Conservation (phyloP, 495 filamentous ascomycete genomes). For the Daldinia loculata region DNA sequence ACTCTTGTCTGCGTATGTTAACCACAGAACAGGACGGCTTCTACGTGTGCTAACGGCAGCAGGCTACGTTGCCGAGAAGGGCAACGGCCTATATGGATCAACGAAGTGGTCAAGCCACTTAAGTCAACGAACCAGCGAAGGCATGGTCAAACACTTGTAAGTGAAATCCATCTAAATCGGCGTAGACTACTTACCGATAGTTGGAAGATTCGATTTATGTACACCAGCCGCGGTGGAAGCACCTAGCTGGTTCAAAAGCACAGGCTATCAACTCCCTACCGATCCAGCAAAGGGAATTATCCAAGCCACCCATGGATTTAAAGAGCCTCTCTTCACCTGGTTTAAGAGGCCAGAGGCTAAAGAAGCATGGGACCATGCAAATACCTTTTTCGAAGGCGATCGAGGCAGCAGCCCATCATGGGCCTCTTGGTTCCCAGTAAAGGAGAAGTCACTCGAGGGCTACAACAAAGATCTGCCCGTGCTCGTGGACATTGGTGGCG, state of each 20-base stretch:
- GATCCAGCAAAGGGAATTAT: neutral
- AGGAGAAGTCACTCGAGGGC: neutral
- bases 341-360: neutral
- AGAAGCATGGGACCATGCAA: neutral
- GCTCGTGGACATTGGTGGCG: neutral
- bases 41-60: neutral
- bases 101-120: neutral
- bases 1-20: neutral
- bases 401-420: neutral
- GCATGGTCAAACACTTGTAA: neutral
- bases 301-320: neutral
- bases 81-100: neutral
- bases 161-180: neutral
- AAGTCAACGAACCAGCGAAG: neutral
- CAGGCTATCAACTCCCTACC: neutral
- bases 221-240: neutral
- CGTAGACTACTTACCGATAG: neutral
- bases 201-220: neutral
- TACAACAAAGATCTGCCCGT: neutral
- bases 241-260: neutral
- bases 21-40: neutral
- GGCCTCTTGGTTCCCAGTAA: neutral
- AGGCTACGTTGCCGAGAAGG: neutral
- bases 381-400: neutral
- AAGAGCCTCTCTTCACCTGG: neutral